phyloP scores from a whole-genome alignment of 2,329 filamentous ascomycete species.

The Neurospora crassa region DNA sequence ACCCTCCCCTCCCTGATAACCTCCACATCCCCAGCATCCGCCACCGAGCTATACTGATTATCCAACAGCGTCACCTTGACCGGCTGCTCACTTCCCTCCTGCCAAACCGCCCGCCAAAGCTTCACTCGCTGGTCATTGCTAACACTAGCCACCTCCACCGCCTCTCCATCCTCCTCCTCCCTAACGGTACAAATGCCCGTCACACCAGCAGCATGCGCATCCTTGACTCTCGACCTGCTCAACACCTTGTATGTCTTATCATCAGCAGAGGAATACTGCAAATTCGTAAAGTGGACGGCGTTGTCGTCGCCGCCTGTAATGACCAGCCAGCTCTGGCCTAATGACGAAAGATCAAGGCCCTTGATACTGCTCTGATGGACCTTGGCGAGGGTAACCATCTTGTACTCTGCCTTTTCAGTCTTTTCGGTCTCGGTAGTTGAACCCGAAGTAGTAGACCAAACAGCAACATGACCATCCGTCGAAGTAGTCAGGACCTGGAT shows the following conservation, averaged over 20 bases:
- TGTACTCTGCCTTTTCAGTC: slow-evolving; percentile 12
- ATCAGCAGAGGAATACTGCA: slow-evolving; percentile 24
- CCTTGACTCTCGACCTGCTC: slow-evolving; percentile 30
- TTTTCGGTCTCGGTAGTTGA: not conserved
- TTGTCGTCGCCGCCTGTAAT: slow-evolving; percentile 86
- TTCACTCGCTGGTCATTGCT: slow-evolving; percentile 56
- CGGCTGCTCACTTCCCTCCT: not conserved
- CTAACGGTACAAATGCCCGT: slow-evolving; percentile 42
- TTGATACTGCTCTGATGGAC: slow-evolving; percentile 76
- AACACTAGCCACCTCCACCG: slow-evolving; percentile 30
- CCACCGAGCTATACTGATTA: slow-evolving; percentile 48
- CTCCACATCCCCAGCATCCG: slow-evolving; percentile 47
- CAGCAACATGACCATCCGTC: slow-evolving; percentile 68
- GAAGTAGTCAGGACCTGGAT: slow-evolving; percentile 55
- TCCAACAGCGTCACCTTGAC: slow-evolving; percentile 31
- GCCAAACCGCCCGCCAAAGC: slow-evolving; percentile 34
- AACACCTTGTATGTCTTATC: slow-evolving; percentile 10
- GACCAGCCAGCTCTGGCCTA: slow-evolving; percentile 34
- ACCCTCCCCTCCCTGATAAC: slow-evolving; percentile 24
- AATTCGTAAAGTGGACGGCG: slow-evolving; percentile 50
- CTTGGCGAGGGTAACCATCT: slow-evolving; percentile 25
- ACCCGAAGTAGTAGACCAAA: slow-evolving; percentile 32
- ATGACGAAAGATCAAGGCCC: not conserved
- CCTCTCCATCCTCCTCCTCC: slow-evolving; percentile 5
- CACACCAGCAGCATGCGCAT: slow-evolving; percentile 63